A percentile compares a stretch with the other conserved stretches of the same genome.
Evolutionary conservation across 2,329 filamentous ascomycete genomes (phyloP).

Genomic region (Aspergillus sergii): DNA sequence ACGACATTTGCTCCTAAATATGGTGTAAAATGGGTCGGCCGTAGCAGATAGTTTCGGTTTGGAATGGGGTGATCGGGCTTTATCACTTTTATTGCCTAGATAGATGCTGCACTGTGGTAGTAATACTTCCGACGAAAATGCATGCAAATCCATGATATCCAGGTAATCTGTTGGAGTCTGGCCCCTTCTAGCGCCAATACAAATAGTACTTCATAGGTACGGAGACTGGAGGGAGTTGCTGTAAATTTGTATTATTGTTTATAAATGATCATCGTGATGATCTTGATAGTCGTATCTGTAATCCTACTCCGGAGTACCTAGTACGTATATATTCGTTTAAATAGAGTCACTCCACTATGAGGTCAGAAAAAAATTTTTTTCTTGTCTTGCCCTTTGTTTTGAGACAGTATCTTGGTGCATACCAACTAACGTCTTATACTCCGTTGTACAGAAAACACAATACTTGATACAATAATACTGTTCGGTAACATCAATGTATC

Average conservation of each 20-base stretch:
- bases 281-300: conserved; percentile 1
- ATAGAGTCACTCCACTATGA: conserved; percentile 2
- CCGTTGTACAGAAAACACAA: not conserved
- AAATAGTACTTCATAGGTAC: not conserved
- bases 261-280: conserved; percentile 8
- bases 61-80: not conserved
- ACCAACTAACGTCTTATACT: not conserved
- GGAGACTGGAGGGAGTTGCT: too few species aligned
- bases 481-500: not conserved
- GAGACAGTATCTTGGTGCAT: not conserved
- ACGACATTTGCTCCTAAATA: conserved; percentile 2
- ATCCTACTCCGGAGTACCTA: too few species aligned
- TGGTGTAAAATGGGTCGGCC: not conserved
- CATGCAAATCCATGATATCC: conserved; percentile 6
- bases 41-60: conserved; percentile 3
- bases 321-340: not conserved
- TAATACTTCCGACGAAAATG: not conserved
- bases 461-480: not conserved
- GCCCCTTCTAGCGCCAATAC: conserved; percentile 15
- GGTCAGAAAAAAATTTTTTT: not conserved
- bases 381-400: not conserved
- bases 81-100: not conserved
- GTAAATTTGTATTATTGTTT: conserved; percentile 3
- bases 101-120: not conserved
- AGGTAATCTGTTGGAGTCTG: conserved; percentile 12